These are phyloP conservation scores for Jackrogersella minutella DNA, from an alignment of 495 filamentous ascomycete species.

Conservation along the genomic window DNA sequence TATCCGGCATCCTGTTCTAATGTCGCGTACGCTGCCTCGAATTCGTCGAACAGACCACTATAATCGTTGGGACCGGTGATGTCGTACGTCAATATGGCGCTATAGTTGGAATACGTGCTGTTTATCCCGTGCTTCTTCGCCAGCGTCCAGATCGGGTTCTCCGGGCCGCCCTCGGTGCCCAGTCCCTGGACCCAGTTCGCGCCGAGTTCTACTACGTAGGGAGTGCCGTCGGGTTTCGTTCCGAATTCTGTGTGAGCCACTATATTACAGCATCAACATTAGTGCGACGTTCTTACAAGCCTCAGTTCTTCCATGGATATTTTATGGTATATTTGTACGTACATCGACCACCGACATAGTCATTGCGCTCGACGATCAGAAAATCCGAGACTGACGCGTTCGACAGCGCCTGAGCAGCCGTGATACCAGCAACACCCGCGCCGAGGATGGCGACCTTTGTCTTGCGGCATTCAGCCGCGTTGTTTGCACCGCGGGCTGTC, in stretches of 20 bases:
- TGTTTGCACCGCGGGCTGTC: background rate
- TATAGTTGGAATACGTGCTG: conserved; percentile 71
- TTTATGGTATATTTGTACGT: too few species aligned
- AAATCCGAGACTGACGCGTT: conserved; percentile 74
- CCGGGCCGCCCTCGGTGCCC: conserved; percentile 61
- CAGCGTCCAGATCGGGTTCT: conserved; percentile 76
- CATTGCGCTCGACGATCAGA: conserved; percentile 72
- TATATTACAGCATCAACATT: conserved; percentile 3
- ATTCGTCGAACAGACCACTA: conserved; percentile 58
- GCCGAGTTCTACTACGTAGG: conserved; percentile 71
- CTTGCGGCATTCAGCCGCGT: conserved; percentile 39
- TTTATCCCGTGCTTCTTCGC: conserved; percentile 68
- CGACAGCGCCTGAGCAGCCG: conserved; percentile 72
- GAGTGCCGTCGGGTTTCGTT: conserved; percentile 54
- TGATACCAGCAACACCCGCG: conserved; percentile 72
- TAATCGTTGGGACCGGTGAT: conserved; percentile 63
- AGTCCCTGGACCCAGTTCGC: conserved; percentile 81
- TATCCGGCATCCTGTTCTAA: conserved; percentile 65
- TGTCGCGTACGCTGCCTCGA: conserved; percentile 57
- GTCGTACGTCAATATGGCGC: conserved; percentile 67
- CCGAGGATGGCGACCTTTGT: conserved; percentile 60
- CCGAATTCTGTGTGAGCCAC: conserved; percentile 67
- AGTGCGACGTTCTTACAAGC: conserved; percentile 29
- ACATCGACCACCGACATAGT: conserved; percentile 67
- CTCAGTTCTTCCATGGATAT: too few species aligned